Percentiles rank a stretch among this genome's conserved stretches.
Evolutionary conservation across 805 yeast genomes (phyloP).

Genomic region (Brettanomyces bruxellensis): DNA sequence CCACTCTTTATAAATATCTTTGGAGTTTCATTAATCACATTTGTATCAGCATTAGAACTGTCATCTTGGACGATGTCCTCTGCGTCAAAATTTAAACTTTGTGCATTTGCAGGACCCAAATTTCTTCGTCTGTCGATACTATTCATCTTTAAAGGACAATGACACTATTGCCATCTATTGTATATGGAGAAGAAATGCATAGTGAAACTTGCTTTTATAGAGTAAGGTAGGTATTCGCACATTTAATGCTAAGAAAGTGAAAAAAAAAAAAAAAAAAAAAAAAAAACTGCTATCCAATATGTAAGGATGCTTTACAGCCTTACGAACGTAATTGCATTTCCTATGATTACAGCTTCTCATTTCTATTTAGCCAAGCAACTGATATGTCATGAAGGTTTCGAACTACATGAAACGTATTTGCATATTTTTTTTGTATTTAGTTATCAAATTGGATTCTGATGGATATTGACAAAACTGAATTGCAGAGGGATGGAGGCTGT

Average conservation of each 20-base stretch:
- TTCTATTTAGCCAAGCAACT: too few relatives aligned
- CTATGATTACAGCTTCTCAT: too few relatives aligned
- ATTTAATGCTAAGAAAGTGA: not conserved
- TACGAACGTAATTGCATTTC: too few relatives aligned
- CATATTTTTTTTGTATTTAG: too few relatives aligned
- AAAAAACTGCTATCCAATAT: not conserved
- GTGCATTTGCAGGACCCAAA: conserved; percentile 70
- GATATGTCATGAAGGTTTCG: too few relatives aligned
- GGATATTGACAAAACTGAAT: too few relatives aligned
- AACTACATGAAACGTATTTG: too few relatives aligned
- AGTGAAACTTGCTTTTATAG: not conserved
- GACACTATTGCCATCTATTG: not conserved
- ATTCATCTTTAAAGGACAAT: conserved; percentile 22
- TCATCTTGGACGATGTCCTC: conserved; percentile 9
- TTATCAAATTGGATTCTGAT: too few relatives aligned
- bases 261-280: not conserved
- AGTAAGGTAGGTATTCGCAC: not conserved
- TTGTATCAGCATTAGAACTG: conserved; percentile 3
- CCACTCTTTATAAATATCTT: conserved; percentile 54
- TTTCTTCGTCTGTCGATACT: conserved; percentile 71
- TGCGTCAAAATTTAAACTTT: conserved; percentile 35
- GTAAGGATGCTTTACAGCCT: too few relatives aligned
- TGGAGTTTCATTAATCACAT: conserved; percentile 7
- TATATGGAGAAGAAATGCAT: not conserved
- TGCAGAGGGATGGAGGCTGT: too few relatives aligned